phyloP scores from a whole-genome alignment of 1,284 basidiomycete species.

The Chalciporus sp. region DNA sequence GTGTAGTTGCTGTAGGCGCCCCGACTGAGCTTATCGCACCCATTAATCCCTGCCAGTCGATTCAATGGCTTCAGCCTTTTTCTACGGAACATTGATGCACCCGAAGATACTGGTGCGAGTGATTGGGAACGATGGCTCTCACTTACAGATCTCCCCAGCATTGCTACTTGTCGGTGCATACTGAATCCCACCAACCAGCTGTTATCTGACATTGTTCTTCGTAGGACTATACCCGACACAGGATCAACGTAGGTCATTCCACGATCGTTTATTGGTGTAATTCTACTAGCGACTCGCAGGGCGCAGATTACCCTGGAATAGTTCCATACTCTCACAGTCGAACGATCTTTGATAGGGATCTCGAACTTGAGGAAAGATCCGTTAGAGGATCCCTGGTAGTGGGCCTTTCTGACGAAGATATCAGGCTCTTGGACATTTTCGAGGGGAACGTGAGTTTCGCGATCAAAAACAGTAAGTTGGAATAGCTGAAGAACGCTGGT shows the following conservation, averaged over 20 bases:
- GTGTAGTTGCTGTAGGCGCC: too few species aligned
- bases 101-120: constrained; percentile 69
- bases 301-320: constrained; percentile 80
- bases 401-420: constrained; percentile 62
- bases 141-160: constrained; percentile 61
- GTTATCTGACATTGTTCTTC: constrained; percentile 1
- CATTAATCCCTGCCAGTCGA: not conserved
- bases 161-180: constrained; percentile 44
- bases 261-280: constrained; percentile 4
- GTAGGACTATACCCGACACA: constrained; percentile 79
- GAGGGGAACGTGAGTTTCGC: constrained; percentile 70
- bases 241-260: constrained; percentile 44
- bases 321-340: constrained; percentile 54
- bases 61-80: constrained; percentile 60
- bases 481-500: not conserved
- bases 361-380: constrained; percentile 50
- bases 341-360: constrained; percentile 45
- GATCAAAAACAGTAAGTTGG: not conserved
- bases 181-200: not conserved
- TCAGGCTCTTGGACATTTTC: constrained; percentile 69
- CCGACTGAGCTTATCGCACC: too few species aligned
- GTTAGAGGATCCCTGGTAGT: constrained; percentile 74
- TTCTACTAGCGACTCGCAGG: constrained; percentile 37
- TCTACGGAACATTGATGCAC: constrained; percentile 85
- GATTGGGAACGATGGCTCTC: constrained; percentile 56